Percentiles rank a stretch among this genome's conserved stretches.
Conservation (phyloP, 176 grass and related monocot species). For the Olyra latifolia region DNA sequence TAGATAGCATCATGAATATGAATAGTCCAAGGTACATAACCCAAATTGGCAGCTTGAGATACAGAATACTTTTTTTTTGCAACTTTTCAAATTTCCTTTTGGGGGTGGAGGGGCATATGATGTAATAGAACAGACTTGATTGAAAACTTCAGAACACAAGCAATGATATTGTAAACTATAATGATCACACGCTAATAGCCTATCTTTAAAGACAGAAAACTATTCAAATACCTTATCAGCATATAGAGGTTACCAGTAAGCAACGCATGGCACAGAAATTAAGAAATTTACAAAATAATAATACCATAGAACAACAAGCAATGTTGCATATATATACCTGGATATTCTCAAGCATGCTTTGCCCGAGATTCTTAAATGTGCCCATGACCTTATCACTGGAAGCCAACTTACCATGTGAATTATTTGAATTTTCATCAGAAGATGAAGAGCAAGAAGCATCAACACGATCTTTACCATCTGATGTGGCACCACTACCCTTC, state of each 20-base stretch:
- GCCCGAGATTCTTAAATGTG: conserved; percentile 74
- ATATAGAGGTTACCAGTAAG: not conserved
- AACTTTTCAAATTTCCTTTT: not conserved
- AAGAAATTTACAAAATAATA: not conserved
- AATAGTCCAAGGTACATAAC: not conserved
- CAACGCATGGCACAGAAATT: not conserved
- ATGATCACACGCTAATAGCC: not conserved
- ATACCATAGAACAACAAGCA: not conserved
- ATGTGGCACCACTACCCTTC: conserved; percentile 37
- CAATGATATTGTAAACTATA: not conserved
- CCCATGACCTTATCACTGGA: conserved; percentile 73
- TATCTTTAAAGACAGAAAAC: not conserved
- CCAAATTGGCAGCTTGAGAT: not conserved
- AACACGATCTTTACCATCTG: conserved; percentile 23
- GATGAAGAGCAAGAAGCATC: conserved; percentile 1
- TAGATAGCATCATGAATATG: not conserved
- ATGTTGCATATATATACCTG: conserved; percentile 51
- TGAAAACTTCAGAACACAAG: not conserved
- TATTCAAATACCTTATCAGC: not conserved
- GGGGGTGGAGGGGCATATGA: not conserved
- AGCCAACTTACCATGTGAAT: conserved; percentile 34
- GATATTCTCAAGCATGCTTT: conserved; percentile 97
- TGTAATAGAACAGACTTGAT: not conserved
- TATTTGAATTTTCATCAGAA: conserved; percentile 41
- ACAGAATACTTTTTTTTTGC: not conserved